Conservation (phyloP, 2,329 filamentous ascomycete species). For the Lecanoromycetidae sp. region DNA sequence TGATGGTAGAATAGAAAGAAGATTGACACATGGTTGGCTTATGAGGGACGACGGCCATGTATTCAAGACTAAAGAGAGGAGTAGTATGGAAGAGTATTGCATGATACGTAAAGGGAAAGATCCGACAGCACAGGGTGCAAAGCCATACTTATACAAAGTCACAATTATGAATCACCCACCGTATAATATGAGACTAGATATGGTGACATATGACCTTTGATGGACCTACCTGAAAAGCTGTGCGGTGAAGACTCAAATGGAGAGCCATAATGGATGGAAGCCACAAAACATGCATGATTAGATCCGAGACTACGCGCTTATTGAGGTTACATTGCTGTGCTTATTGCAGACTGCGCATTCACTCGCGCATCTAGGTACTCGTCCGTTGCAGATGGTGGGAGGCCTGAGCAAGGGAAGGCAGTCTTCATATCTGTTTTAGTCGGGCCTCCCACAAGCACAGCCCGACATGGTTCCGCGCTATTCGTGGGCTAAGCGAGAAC, state of each 20-base stretch:
- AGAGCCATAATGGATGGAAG: not conserved
- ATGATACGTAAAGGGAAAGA: not conserved
- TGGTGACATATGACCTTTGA: not conserved
- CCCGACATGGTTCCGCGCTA: too few species aligned
- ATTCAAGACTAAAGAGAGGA: not conserved
- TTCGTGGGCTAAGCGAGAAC: too few species aligned
- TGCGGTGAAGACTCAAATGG: not conserved
- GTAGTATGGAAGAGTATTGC: not conserved
- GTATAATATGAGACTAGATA: not conserved
- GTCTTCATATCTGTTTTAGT: not conserved
- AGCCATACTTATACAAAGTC: slow-evolving; percentile 4
- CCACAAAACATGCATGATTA: slow-evolving; percentile 3
- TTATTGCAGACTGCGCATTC: slow-evolving; percentile 4
- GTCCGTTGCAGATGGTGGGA: not conserved
- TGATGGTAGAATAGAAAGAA: slow-evolving; percentile 13
- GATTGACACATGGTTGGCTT: slow-evolving; percentile 2
- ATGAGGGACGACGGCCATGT: not conserved
- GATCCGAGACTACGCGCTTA: not conserved
- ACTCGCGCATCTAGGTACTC: too few species aligned
- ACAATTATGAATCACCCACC: not conserved
- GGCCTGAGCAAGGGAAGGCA: not conserved
- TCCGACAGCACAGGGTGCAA: not conserved
- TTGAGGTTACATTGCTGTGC: slow-evolving; percentile 4
- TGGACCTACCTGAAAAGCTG: not conserved
- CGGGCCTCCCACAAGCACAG: not conserved